Evolutionary conservation across 352 stramenopile species (phyloP).

Genomic region (Globisporangium uncinulatum): DNA sequence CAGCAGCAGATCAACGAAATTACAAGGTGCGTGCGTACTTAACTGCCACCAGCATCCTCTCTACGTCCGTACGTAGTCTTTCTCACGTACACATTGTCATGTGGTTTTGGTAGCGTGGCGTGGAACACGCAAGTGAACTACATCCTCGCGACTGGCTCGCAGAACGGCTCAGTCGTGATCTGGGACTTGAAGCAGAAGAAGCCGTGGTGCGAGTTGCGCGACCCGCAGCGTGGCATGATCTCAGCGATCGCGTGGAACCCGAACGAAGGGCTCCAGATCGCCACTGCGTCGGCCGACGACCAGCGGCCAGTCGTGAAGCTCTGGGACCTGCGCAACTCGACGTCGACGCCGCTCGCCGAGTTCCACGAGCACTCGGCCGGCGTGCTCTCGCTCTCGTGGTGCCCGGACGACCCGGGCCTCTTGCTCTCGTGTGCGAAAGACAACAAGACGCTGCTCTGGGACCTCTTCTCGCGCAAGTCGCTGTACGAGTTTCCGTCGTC

Average conservation of each 20-base stretch:
- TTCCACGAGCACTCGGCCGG: conserved; percentile 94
- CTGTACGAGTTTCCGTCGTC: conserved; percentile 93
- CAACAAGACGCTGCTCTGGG: conserved; percentile 98
- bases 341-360: conserved; percentile 94
- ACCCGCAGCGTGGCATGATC: conserved; percentile 83
- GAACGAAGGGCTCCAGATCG: conserved; percentile 95
- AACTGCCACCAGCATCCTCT: no score
- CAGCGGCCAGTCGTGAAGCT: conserved; percentile 95
- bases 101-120: conserved; percentile 53
- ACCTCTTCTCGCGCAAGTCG: conserved; percentile 92
- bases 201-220: conserved; percentile 96
- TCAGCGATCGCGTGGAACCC: conserved; percentile 97
- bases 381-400: conserved; percentile 97
- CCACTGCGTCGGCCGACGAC: conserved; percentile 95
- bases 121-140: conserved; percentile 99
- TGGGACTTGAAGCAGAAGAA: conserved; percentile 99
- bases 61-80: no score
- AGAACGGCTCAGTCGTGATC: conserved; percentile 93
- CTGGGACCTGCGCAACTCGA: conserved; percentile 98
- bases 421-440: conserved; percentile 95
- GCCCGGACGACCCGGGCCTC: conserved; percentile 92
- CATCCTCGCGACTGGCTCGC: conserved; percentile 94
- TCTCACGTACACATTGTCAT: neutral
- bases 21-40: conserved; percentile 33
- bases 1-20: conserved; percentile 82